phyloP scores from a whole-genome alignment of 371 early-diverging fungal species.

The Encephalitozoon romaleae region DNA sequence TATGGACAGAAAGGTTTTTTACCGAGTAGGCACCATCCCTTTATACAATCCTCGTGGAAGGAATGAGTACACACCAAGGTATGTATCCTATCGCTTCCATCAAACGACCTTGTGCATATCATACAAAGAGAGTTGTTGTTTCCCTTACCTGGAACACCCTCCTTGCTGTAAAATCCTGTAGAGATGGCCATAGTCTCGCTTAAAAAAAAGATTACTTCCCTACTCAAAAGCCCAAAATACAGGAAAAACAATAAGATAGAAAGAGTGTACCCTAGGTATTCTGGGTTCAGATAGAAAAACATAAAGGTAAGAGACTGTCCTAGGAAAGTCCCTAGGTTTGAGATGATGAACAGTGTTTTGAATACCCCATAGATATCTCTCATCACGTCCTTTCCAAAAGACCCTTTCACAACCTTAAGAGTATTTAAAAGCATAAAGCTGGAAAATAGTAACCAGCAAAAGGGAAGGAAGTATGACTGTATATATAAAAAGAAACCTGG shows the following conservation, averaged over 20 bases:
- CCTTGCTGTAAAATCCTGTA: slow-evolving; percentile 50
- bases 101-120: slow-evolving; percentile 46
- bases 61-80: slow-evolving; percentile 59
- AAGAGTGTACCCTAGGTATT: neutral
- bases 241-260: slow-evolving; percentile 39
- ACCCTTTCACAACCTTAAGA: slow-evolving; percentile 13
- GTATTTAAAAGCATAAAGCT: slow-evolving; percentile 33
- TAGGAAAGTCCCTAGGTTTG: slow-evolving; percentile 30
- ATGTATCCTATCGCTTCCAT: slow-evolving; percentile 27
- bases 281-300: neutral
- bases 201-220: slow-evolving; percentile 52
- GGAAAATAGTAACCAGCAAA: slow-evolving; percentile 33
- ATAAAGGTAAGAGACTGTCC: slow-evolving; percentile 9
- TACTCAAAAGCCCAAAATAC: slow-evolving; percentile 57
- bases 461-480: slow-evolving; percentile 28
- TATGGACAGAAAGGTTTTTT: slow-evolving; percentile 86
- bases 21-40: slow-evolving; percentile 81
- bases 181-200: slow-evolving; percentile 49
- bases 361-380: slow-evolving; percentile 35
- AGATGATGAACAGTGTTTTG: slow-evolving; percentile 35
- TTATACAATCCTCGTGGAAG: slow-evolving; percentile 75
- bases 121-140: slow-evolving; percentile 41
- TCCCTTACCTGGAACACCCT: slow-evolving; percentile 39
- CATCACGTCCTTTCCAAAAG: slow-evolving; percentile 25
- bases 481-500: slow-evolving; percentile 36